Evolutionary conservation across 2,329 filamentous ascomycete species (phyloP), one percentile per base, ranked within the genome.

Genomic region (Fusarium robinianum): DNA sequence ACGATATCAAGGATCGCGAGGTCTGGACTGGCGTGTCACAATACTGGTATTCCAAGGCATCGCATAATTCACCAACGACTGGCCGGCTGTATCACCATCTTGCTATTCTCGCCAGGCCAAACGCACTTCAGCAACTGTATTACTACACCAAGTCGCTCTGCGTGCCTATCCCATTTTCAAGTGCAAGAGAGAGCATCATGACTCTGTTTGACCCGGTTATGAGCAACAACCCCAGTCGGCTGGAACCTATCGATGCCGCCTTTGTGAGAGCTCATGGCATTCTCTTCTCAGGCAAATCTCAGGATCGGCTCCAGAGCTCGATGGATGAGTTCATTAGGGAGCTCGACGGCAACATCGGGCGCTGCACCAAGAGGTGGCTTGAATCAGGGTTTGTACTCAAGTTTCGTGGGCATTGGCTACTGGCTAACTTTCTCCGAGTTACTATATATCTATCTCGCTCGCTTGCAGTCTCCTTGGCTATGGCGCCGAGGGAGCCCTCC

Each of bases 31-130:
- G 79, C 0, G 88, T 96, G 0, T 87, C 87, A 0, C 74, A 85
- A 0, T 83, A 85, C 27, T 97, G 92, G 94, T 96, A 95, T 55
- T 84, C 80, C 3, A 87, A 87, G 55, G 88, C 89, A 0, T 87
- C 88, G 0, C 87, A 95, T 55, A 84, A 84, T 18, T 81, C 82
- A 0, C 89, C 91, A 0, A 79, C 78, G 0, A 83, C 87, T 0
- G 92, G 92, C 0, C 76, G 91, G 0, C 74, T 97, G 0, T 94
- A 96, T 46, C 90, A 97, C 55, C 90, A 96, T 60, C 72, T 96
- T 0, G 92, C 90, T 0, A 91, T 92, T 17, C 66, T 92, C 0
- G 85, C 88, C 0, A 71, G 86, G 0, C 85, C 86, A 0, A 84
- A 88, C 46, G 78, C 79, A 1, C 66, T 90, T 0, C 81, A 85